Percentiles rank a stretch among this genome's conserved stretches.
Conservation (phyloP, 164 flowering plant species). For the Magnolia sinica region DNA sequence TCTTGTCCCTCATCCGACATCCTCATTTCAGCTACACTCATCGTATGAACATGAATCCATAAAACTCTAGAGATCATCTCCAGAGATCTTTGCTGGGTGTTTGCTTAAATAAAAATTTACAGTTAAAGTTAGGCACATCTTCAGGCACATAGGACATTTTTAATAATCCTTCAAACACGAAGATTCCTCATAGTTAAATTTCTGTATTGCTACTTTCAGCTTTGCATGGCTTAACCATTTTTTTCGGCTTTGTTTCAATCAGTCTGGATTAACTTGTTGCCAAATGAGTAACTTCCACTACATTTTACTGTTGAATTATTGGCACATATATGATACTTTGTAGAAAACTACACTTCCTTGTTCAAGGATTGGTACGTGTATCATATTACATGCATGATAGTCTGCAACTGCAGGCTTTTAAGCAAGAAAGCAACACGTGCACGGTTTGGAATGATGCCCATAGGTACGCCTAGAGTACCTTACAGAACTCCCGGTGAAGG, state of each 20-base stretch:
- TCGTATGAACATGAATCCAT: too few relatives aligned
- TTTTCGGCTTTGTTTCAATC: background rate
- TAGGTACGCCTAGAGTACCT: conserved; percentile 82
- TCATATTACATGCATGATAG: background rate
- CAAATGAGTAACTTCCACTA: background rate
- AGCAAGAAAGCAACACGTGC: conserved; percentile 42
- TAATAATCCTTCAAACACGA: too few relatives aligned
- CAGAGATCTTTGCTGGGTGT: too few relatives aligned
- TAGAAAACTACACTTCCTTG: background rate
- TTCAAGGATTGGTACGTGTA: background rate
- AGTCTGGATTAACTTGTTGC: background rate
- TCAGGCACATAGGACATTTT: too few relatives aligned
- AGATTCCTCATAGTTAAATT: too few relatives aligned
- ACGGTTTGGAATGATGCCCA: conserved; percentile 74
- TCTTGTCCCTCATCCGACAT: too few relatives aligned
- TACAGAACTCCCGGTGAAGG: conserved; percentile 72
- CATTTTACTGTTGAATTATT: background rate
- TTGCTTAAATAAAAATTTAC: too few relatives aligned
- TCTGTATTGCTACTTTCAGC: too few relatives aligned
- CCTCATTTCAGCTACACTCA: too few relatives aligned
- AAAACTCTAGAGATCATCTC: too few relatives aligned
- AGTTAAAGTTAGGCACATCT: too few relatives aligned
- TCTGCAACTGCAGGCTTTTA: conserved; percentile 33
- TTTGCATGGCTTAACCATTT: background rate
- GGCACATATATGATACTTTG: background rate